Conservation (phyloP, 2,329 filamentous ascomycete species). For the Davidsoniella virescens region DNA sequence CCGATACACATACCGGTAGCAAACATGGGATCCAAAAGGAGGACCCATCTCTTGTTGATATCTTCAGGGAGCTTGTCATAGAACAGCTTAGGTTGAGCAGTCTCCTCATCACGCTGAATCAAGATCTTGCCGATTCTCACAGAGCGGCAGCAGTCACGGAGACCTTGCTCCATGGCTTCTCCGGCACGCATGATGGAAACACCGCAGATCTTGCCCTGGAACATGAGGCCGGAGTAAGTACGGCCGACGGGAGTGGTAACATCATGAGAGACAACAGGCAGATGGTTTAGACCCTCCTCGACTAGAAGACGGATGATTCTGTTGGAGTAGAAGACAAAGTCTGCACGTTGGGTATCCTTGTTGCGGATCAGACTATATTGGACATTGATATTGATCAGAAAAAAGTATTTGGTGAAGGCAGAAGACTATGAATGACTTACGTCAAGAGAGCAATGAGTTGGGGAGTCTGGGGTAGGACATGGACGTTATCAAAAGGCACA, state of each 20-base stretch:
- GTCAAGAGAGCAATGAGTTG: slow-evolving; percentile 94
- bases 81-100: slow-evolving; percentile 77
- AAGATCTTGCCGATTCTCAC: slow-evolving; percentile 97
- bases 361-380: slow-evolving; percentile 75
- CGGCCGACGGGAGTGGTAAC: slow-evolving; percentile 85
- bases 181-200: slow-evolving; percentile 97
- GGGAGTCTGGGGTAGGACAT: slow-evolving; percentile 79
- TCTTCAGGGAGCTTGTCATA: slow-evolving; percentile 96
- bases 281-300: slow-evolving; percentile 91
- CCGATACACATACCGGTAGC: slow-evolving; percentile 60
- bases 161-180: slow-evolving; percentile 94
- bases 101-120: slow-evolving; percentile 95
- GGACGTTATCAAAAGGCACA: slow-evolving; percentile 71
- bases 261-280: slow-evolving; percentile 75
- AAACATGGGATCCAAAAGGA: slow-evolving; percentile 97
- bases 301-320: slow-evolving; percentile 92
- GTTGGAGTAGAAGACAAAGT: slow-evolving; percentile 99
- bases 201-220: slow-evolving; percentile 95
- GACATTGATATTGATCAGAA: slow-evolving; percentile 2
- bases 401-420: background rate
- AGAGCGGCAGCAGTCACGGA: slow-evolving; percentile 93
- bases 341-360: slow-evolving; percentile 72
- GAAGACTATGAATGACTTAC: slow-evolving; percentile 39
- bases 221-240: slow-evolving; percentile 78
- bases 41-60: slow-evolving; percentile 81